Base-by-base conservation (phyloP, 2,329 filamentous ascomycete species). In the Tricladium varicosporioides region DNA sequence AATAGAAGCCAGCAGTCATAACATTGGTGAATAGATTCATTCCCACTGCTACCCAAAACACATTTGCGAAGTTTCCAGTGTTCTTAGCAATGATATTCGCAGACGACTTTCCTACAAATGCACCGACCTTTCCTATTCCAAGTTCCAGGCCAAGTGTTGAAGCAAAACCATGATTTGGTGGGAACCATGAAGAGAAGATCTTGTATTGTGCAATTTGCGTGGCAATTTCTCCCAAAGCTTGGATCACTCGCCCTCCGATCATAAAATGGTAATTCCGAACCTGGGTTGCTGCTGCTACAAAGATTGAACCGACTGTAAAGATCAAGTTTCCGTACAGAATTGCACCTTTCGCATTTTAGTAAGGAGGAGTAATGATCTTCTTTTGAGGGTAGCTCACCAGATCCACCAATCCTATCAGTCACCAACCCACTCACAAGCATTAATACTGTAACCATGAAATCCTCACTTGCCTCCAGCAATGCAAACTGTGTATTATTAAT, bases 191-290 rank as follows among this genome's bases (percentile, higher is more conserved):
- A 0, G 81, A 84, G 63, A 86, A 86, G 59, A 86, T 79, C 59
- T 85, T 84, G 67, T 86, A 86, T 65, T 86, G 82, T 0, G 84
- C 84, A 31, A 85, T 76, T 62, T 86, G 83, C 0, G 84, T 86
- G 0, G 83, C 80, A 16, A 85, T 83, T 59, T 86, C 83, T n/a
- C 83, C 83, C 0, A 86, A 69, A 0, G 82, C 77, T 27, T 80
- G 75, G 11, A 86, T 70, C 1, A 86, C 72, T 36, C 77, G 71
- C 1, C 82, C 83, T 14, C 74, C 76, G 40, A 86, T 78, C 82
- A 86, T 85, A 66, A 86, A 81, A 15, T 77, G 76, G 69, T 80
- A 86, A 32, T 75, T 80, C 5, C 82, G 79, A 2, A 80, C 73
- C 1, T 78, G 79, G 0, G 83, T 78, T 0, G 83, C 81, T 1